Percentiles rank a stretch among this genome's conserved stretches.
These are phyloP conservation scores for Euphorbia celastroides DNA, from an alignment of 441 rosid species.

Conservation along the genomic window DNA sequence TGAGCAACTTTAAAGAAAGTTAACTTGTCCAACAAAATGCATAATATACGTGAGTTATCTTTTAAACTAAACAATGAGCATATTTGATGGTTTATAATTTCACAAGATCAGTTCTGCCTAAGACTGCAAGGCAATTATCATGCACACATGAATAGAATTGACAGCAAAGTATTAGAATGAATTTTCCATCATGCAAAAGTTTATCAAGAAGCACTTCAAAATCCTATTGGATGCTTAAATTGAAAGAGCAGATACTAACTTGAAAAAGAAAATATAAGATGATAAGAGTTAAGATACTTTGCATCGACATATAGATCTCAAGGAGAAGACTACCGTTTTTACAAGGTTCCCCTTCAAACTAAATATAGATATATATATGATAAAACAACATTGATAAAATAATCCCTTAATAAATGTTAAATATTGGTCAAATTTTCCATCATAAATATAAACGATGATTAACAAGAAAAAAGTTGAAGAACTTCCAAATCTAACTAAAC, in stretches of 20 bases:
- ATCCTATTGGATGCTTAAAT: background rate
- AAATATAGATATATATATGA: background rate
- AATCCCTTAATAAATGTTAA: background rate
- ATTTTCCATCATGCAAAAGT: background rate
- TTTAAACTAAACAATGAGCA: background rate
- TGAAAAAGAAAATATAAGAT: background rate
- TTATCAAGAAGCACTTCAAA: background rate
- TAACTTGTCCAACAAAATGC: background rate
- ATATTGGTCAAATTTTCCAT: background rate
- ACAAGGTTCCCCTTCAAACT: too few species aligned
- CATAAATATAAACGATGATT: background rate
- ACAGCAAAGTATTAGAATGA: background rate
- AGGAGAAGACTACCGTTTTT: too few species aligned
- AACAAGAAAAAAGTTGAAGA: background rate
- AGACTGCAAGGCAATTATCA: background rate
- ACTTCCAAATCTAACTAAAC: background rate
- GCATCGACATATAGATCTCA: background rate
- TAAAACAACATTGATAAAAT: background rate
- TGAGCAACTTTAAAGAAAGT: background rate
- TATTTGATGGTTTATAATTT: background rate
- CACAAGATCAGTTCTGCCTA: background rate
- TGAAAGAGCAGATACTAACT: background rate
- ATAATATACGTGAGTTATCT: background rate
- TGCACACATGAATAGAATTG: background rate
- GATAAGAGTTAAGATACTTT: background rate